phyloP scores from a whole-genome alignment of 805 yeast genomes.

The Osmozyma mogii region DNA sequence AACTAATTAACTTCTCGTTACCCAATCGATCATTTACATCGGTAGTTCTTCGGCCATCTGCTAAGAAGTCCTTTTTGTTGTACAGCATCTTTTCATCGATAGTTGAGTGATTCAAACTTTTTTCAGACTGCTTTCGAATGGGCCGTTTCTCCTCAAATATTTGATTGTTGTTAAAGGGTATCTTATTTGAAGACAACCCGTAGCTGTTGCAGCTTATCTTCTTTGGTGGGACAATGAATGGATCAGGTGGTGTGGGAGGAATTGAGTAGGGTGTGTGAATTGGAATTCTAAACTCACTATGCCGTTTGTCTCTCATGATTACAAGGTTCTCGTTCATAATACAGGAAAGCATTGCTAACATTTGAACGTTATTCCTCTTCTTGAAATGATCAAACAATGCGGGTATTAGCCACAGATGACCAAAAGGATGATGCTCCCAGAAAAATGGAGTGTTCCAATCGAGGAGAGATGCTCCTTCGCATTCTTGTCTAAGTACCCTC shows the following conservation, averaged over 20 bases:
- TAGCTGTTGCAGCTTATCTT: slow-evolving; percentile 2
- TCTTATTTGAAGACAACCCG: slow-evolving; percentile 1
- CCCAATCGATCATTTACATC: too few species aligned
- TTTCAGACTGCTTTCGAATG: slow-evolving; percentile 1
- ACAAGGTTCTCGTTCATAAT: slow-evolving; percentile 42
- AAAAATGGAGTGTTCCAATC: slow-evolving; percentile 29
- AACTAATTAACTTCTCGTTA: too few species aligned
- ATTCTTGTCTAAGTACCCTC: slow-evolving; percentile 5
- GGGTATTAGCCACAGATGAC: slow-evolving; percentile 56
- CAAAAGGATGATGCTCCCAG: slow-evolving; percentile 83
- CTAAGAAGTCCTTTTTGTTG: slow-evolving; percentile 2
- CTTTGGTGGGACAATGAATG: slow-evolving; percentile 5
- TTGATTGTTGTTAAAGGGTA: slow-evolving; percentile 5
- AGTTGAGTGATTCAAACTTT: background rate
- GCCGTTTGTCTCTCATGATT: slow-evolving; percentile 3
- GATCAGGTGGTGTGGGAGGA: slow-evolving; percentile 20
- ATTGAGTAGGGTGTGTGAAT: slow-evolving; percentile 40
- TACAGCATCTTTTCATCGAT: background rate
- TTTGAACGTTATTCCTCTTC: slow-evolving; percentile 60
- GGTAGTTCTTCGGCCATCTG: slow-evolving; percentile 1
- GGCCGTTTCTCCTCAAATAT: slow-evolving; percentile 6
- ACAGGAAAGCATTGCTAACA: slow-evolving; percentile 86
- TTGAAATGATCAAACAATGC: slow-evolving; percentile 62
- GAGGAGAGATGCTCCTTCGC: background rate
- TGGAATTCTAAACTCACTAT: slow-evolving; percentile 27